Percentiles rank a stretch among this genome's conserved stretches.
phyloP scores from a whole-genome alignment of 1,139 yeast genomes.

The Saccharomyces hybrid region DNA sequence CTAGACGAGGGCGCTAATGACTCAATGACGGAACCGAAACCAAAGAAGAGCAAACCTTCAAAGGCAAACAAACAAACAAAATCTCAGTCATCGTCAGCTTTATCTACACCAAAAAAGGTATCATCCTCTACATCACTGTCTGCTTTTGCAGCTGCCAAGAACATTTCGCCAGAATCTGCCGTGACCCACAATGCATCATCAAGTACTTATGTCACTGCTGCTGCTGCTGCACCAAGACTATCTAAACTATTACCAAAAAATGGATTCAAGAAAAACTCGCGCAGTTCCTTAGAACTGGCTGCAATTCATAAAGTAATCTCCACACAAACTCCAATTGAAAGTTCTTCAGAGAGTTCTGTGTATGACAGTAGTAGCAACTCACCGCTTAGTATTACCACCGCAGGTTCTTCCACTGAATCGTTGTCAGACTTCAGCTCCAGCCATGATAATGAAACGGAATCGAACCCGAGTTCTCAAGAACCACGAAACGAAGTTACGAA shows the following conservation, averaged over 20 bases:
- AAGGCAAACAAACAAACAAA: background rate
- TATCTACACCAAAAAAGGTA: background rate
- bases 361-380: background rate
- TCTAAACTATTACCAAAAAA: slow-evolving; percentile 45
- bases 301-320: slow-evolving; percentile 68
- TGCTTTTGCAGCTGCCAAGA: background rate
- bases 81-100: background rate
- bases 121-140: background rate
- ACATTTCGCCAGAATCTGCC: background rate
- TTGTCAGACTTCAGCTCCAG: background rate
- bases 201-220: slow-evolving; percentile 46
- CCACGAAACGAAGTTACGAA: background rate
- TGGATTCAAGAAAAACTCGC: slow-evolving; percentile 11
- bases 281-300: slow-evolving; percentile 65
- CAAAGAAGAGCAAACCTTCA: background rate
- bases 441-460: background rate
- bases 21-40: background rate
- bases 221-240: slow-evolving; percentile 77
- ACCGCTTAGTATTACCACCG: background rate
- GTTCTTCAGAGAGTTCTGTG: background rate
- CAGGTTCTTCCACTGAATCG: background rate
- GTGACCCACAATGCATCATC: background rate
- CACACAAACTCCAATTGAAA: slow-evolving; percentile 33
- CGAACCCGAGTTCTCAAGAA: background rate
- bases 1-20: background rate